Percentiles rank a stretch among this genome's conserved stretches.
These are phyloP conservation scores for Bolboschoenoplectus hybrid DNA, from an alignment of 202 grass and related monocot species.

Conservation along the genomic window DNA sequence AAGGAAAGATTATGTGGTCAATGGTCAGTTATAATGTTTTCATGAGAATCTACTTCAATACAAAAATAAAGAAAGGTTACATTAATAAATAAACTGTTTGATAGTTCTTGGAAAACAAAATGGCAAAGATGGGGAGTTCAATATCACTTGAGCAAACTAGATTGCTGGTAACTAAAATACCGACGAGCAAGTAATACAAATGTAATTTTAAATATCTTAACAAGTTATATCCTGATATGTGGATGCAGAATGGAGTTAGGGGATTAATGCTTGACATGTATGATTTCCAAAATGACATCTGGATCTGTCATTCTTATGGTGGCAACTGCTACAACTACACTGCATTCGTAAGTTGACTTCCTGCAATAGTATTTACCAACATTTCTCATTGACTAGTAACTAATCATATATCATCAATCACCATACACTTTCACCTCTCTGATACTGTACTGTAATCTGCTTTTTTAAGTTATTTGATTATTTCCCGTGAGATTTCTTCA, in stretches of 20 bases:
- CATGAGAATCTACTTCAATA: neutral
- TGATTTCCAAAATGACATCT: constrained; percentile 74
- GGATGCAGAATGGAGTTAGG: constrained; percentile 75
- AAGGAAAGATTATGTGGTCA: neutral
- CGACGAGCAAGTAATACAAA: neutral
- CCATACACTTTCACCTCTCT: neutral
- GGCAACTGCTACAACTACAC: constrained; percentile 92
- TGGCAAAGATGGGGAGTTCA: neutral
- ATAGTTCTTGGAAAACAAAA: neutral
- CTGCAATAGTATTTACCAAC: neutral
- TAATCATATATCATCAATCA: neutral
- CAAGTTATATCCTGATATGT: neutral
- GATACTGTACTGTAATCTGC: constrained; percentile 8
- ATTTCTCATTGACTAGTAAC: neutral
- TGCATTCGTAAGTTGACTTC: constrained; percentile 67
- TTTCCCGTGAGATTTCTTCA: constrained; percentile 6
- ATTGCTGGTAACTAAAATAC: neutral
- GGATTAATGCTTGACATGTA: constrained; percentile 99
- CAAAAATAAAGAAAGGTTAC: neutral
- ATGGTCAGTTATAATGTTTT: neutral
- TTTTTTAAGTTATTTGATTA: neutral
- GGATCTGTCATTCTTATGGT: constrained; percentile 89
- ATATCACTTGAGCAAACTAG: neutral
- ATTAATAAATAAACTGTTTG: neutral
- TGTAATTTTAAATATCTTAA: constrained; percentile 8